Percentiles rank a stretch among this genome's conserved stretches.
phyloP scores from a whole-genome alignment of 2,329 filamentous ascomycete species.

The Colletotrichum siamense region DNA sequence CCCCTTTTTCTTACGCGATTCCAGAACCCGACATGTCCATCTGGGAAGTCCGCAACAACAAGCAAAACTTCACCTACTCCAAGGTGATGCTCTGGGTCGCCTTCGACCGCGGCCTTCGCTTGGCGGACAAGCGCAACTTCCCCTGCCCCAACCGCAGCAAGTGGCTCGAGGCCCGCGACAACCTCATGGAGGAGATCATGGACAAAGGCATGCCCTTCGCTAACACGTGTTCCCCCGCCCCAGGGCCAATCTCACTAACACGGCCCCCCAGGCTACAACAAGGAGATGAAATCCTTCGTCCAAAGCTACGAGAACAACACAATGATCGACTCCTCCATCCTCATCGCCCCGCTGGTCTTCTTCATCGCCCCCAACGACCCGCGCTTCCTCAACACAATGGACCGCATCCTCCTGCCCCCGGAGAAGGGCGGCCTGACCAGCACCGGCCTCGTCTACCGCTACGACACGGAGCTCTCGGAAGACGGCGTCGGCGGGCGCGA shows the following conservation, averaged over 20 bases:
- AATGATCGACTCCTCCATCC: conserved; percentile 74
- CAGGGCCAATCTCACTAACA: background rate
- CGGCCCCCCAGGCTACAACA: conserved; percentile 64
- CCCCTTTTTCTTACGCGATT: too few species aligned
- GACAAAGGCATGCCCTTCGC: conserved; percentile 46
- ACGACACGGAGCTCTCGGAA: conserved; percentile 71
- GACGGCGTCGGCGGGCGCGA: conserved; percentile 78
- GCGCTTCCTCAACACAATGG: conserved; percentile 74
- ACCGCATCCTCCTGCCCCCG: conserved; percentile 72
- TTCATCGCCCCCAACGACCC: conserved; percentile 82
- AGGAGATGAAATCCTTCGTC: conserved; percentile 71
- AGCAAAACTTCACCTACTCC: conserved; percentile 82
- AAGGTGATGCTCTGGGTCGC: conserved; percentile 87
- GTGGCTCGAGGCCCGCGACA: conserved; percentile 72
- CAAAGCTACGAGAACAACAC: conserved; percentile 78
- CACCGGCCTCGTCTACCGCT: conserved; percentile 77
- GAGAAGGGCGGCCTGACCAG: conserved; percentile 79
- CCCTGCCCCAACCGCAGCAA: conserved; percentile 72
- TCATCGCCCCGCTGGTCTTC: conserved; percentile 81
- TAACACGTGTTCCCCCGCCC: background rate
- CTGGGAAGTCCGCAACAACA: conserved; percentile 79
- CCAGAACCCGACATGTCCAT: conserved; percentile 79
- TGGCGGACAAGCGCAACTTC: conserved; percentile 77
- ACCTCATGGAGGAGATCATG: conserved; percentile 79
- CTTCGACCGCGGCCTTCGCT: conserved; percentile 75